Evolutionary conservation across 768 basidiomycete genomes (phyloP).

Genomic region (Melanogaster broomeanus): DNA sequence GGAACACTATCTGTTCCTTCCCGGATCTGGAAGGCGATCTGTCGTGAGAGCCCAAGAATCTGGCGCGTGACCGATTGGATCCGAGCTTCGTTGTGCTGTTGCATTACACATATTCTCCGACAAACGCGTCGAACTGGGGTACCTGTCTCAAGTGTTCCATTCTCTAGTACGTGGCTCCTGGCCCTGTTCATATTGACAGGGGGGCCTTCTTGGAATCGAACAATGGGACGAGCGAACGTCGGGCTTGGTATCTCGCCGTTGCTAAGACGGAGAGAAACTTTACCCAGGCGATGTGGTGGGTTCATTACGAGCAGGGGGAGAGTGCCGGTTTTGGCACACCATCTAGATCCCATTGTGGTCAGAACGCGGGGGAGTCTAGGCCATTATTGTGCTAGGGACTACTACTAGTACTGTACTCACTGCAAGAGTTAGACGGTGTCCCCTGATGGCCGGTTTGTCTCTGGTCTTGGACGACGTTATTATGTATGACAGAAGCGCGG

Average conservation of each 20-base stretch:
- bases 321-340: slow-evolving; percentile 20
- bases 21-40: slow-evolving; percentile 20
- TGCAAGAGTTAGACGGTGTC: too few species aligned
- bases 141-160: slow-evolving; percentile 15
- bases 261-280: slow-evolving; percentile 4
- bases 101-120: neutral
- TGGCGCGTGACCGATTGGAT: slow-evolving; percentile 12
- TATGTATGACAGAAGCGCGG: slow-evolving; percentile 9
- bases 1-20: slow-evolving; percentile 11
- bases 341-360: slow-evolving; percentile 15
- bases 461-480: neutral
- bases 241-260: slow-evolving; percentile 1
- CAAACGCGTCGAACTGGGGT: slow-evolving; percentile 20
- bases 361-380: slow-evolving; percentile 12
- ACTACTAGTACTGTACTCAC: too few species aligned
- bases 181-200: slow-evolving; percentile 1
- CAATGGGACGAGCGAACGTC: slow-evolving; percentile 1
- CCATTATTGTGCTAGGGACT: neutral
- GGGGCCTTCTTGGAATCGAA: neutral
- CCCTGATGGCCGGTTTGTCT: too few species aligned
- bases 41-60: slow-evolving; percentile 13
- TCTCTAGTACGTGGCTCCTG: slow-evolving; percentile 7
- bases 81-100: slow-evolving; percentile 9
- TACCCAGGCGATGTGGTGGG: slow-evolving; percentile 18
- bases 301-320: slow-evolving; percentile 22